Percentiles rank a stretch among this genome's conserved stretches.
These are phyloP conservation scores for Marasmius sp. DNA, from an alignment of 1,284 basidiomycete species.

Conservation along the genomic window DNA sequence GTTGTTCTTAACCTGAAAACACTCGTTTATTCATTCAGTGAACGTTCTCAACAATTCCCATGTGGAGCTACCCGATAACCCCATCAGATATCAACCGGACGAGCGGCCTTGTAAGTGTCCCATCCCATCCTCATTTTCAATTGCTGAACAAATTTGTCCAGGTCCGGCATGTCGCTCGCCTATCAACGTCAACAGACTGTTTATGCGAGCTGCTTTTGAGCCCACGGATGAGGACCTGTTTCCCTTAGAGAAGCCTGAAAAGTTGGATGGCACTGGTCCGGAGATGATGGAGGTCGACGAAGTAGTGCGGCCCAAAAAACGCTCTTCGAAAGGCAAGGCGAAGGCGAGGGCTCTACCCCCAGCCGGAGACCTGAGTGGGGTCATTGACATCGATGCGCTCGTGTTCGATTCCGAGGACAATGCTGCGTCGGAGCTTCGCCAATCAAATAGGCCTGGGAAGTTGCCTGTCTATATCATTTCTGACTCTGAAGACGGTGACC, in stretches of 20 bases:
- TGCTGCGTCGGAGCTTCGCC: conserved; percentile 9
- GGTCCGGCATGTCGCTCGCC: conserved; percentile 51
- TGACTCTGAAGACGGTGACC: conserved; percentile 18
- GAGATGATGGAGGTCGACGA: conserved; percentile 22
- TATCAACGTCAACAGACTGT: conserved; percentile 41
- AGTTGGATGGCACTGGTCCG: conserved; percentile 21
- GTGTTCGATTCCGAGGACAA: conserved; percentile 4
- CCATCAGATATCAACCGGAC: conserved; percentile 30
- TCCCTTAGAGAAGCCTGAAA: conserved; percentile 17
- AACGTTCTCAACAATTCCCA: conserved; percentile 37
- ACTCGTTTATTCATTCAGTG: conserved; percentile 30
- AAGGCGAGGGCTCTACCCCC: conserved; percentile 26
- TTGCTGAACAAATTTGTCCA: conserved; percentile 16
- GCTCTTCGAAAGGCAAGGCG: background rate
- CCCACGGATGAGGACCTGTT: conserved; percentile 45
- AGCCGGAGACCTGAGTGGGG: background rate
- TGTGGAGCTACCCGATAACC: conserved; percentile 31
- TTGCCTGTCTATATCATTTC: background rate
- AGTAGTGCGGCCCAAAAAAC: conserved; percentile 1
- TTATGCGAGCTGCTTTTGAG: conserved; percentile 48
- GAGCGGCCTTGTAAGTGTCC: conserved; percentile 46
- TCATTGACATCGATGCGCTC: conserved; percentile 10
- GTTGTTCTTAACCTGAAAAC: conserved; percentile 3
- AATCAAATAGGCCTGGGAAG: conserved; percentile 23
- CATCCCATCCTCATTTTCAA: background rate